Base-by-base conservation (phyloP, 768 basidiomycete genomes). In the Suillus fuscotomentosus region DNA sequence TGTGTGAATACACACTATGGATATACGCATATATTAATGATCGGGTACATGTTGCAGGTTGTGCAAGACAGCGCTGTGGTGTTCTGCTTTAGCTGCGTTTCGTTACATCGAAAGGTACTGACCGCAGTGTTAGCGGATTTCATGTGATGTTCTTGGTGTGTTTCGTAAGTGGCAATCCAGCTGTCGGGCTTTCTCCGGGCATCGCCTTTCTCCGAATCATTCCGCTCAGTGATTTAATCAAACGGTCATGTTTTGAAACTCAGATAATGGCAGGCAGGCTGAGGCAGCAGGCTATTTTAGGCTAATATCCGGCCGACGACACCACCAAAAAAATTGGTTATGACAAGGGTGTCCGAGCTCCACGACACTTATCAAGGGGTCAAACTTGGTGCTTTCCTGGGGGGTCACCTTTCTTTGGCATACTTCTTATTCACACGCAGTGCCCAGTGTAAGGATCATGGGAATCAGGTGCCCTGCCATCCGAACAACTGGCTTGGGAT, bases 1-100 rank as follows among this genome's bases (percentile, higher is more conserved):
- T 27, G 39, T 57, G 56, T 41, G 56, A 39, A 57, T 41, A 57
- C 38, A 54, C 56, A 41, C 56, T 41, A 41, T 57, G 39, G 39
- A 57, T 57, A 27, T 57, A 57, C 39, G 39, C 39, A 41, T 41
- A 39, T 41, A 41, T 27, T 54, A 36, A 57, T 57, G 38, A 57
- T 57, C 11, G 24, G 20, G 38, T 57, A 57, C 39, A 41, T 57
- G 27, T 39, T 56, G 36, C 36, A 38, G 36, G 14, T 36, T 24
- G 39, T 24, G 39, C 24, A 27, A 11, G 22, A 41, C 27, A 17
- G 15, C 2, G 50, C 48, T 51, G 27, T 17, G 15, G 53, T n/a
- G 34, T 6, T 36, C 20, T 5, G 27, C 27, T 24, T 31, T 31
- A 17, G 27, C 9, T 53, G 17, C 20, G 9, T 17, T 53, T 53